These are phyloP conservation scores for Heliamphora ciliata DNA, from an alignment of 179 eudicot species.

Conservation along the genomic window DNA sequence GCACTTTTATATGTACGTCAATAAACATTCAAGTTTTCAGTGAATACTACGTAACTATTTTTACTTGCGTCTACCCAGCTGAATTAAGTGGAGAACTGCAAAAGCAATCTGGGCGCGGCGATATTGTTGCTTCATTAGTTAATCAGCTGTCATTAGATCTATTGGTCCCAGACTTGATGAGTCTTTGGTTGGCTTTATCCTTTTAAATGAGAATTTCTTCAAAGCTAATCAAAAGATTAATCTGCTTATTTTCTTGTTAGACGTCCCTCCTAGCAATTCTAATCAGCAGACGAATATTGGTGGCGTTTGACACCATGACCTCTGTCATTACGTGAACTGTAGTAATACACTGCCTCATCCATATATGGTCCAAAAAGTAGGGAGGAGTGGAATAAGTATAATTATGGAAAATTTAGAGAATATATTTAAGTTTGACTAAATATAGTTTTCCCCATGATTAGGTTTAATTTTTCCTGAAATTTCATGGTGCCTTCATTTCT, in stretches of 20 bases:
- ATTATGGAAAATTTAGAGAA: no score
- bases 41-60: not conserved
- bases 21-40: conserved; percentile 1
- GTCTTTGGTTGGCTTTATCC: not conserved
- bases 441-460: no score
- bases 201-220: not conserved
- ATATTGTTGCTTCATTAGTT: no score
- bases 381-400: no score
- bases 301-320: not conserved
- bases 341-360: not conserved
- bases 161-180: conserved; percentile 2
- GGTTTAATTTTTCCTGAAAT: no score
- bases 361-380: not conserved
- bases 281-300: not conserved
- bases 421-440: no score
- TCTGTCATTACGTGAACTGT: not conserved
- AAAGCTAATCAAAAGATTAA: not conserved
- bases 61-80: not conserved
- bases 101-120: not conserved
- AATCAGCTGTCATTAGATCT: not conserved
- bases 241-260: not conserved
- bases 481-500: no score
- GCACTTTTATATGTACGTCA: no score
- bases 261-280: not conserved
- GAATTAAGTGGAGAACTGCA: conserved; percentile 2